These are phyloP conservation scores for Paecilomyces sp. DNA, from an alignment of 2,329 filamentous ascomycete genomes.

Conservation along the genomic window DNA sequence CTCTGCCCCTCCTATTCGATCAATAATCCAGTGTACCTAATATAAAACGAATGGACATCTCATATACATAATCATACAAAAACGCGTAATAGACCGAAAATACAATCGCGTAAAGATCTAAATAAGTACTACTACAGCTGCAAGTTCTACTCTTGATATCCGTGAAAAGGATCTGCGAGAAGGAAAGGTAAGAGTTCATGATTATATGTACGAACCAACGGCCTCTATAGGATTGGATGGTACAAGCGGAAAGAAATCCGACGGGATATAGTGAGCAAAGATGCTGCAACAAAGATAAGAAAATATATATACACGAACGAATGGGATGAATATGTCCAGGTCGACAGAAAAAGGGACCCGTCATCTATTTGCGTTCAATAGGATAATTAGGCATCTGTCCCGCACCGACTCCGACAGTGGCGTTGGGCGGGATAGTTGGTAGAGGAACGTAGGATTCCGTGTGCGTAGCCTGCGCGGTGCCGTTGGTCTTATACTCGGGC, in stretches of 20 bases:
- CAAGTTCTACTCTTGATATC: neutral
- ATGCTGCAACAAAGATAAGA: no score
- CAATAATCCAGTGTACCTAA: no score
- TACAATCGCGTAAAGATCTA: no score
- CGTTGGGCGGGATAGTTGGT: conserved; percentile 14
- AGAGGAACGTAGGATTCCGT: conserved; percentile 34
- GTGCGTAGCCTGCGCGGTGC: conserved; percentile 37
- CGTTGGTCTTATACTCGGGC: conserved; percentile 32
- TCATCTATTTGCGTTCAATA: neutral
- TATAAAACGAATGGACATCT: no score
- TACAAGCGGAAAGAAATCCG: neutral
- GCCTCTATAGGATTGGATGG: neutral
- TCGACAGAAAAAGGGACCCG: neutral
- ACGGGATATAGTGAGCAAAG: no score
- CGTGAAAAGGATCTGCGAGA: neutral
- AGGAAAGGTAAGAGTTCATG: neutral
- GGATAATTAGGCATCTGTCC: neutral
- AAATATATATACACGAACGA: no score
- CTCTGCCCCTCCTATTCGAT: no score
- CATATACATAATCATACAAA: no score
- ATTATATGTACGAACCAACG: neutral
- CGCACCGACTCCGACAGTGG: neutral
- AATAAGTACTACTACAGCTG: no score
- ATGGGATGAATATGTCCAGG: no score
- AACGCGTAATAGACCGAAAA: no score